Conservation (phyloP, 202 grass and related monocot genomes). For the Hordeum pubiflorum region DNA sequence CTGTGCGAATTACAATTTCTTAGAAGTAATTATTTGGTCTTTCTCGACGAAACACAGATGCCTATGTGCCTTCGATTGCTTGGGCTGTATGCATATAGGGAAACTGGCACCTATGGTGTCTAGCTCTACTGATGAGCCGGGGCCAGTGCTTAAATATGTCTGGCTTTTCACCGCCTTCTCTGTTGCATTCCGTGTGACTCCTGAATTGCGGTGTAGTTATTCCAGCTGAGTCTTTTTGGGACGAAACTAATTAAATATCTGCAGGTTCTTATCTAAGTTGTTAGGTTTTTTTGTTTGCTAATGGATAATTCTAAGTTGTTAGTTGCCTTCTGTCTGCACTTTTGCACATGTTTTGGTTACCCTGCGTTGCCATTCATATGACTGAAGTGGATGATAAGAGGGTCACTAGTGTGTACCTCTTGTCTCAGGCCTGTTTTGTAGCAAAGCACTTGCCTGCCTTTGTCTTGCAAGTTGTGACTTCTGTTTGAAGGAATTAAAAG, state of each 20-base stretch:
- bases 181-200: neutral
- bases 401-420: neutral
- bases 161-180: neutral
- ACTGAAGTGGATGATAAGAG: neutral
- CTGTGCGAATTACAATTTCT: slow-evolving; percentile 24
- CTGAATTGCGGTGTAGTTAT: neutral
- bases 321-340: neutral
- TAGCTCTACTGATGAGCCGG: neutral
- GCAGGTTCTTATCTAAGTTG: neutral
- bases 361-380: neutral
- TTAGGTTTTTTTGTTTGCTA: neutral
- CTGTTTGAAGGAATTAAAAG: neutral
- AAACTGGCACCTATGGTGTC: neutral
- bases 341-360: neutral
- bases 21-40: neutral
- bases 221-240: neutral
- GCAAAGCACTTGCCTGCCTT: neutral
- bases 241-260: neutral
- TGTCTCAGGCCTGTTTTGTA: neutral
- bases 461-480: neutral
- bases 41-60: neutral
- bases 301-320: too few relatives aligned
- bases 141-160: neutral
- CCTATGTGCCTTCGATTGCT: neutral
- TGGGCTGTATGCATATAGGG: neutral